Percentiles rank a stretch among this genome's conserved stretches.
phyloP scores from a whole-genome alignment of 2,329 filamentous ascomycete genomes.

The Aspergillus unguis region DNA sequence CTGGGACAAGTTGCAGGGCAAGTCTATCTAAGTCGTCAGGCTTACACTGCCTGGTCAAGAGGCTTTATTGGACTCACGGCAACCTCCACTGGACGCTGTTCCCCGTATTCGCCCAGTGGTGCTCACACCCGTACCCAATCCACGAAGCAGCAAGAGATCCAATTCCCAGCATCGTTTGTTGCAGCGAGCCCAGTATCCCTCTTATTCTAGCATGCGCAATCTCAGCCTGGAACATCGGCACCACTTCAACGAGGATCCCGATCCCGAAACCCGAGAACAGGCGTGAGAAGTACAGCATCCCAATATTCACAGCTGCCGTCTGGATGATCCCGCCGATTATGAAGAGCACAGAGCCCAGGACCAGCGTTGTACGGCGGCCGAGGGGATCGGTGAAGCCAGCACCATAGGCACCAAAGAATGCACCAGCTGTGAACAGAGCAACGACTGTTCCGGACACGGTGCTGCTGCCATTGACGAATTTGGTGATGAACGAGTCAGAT shows the following conservation, averaged over 20 bases:
- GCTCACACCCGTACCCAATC: conserved; percentile 11
- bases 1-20: conserved; percentile 5
- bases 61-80: not conserved
- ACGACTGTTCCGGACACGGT: conserved; percentile 5
- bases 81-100: conserved; percentile 8
- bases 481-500: conserved; percentile 3
- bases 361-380: conserved; percentile 2
- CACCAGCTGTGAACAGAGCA: conserved; percentile 6
- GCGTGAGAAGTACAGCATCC: conserved; percentile 8
- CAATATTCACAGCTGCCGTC: not conserved
- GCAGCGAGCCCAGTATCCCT: conserved; percentile 4
- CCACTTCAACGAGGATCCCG: conserved; percentile 1
- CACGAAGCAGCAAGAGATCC: conserved; percentile 3
- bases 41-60: too few species aligned
- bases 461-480: conserved; percentile 2
- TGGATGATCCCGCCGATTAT: conserved; percentile 2
- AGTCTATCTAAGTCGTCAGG: not conserved
- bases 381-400: conserved; percentile 7
- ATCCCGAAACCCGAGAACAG: conserved; percentile 6
- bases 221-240: conserved; percentile 9
- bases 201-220: conserved; percentile 8
- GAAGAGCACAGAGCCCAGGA: conserved; percentile 5
- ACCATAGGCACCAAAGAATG: conserved; percentile 6
- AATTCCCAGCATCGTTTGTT: conserved; percentile 7
- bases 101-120: conserved; percentile 3